Evolutionary conservation across 1,284 basidiomycete species (phyloP), one percentile per base, ranked within the genome.

Genomic region (Cutaneotrichosporon cyanovorans): DNA sequence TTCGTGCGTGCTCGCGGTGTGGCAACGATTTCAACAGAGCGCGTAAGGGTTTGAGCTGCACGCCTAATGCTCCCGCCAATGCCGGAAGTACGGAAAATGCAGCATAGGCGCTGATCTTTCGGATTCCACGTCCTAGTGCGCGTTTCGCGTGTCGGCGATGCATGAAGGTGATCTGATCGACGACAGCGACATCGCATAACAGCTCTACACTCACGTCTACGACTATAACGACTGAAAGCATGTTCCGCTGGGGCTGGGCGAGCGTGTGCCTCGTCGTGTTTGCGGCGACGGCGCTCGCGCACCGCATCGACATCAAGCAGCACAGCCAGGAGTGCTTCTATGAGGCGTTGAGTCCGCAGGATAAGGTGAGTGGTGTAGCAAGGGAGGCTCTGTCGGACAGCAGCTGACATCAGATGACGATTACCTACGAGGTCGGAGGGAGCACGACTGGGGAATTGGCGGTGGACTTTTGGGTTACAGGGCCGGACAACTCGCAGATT

Each of bases 261-360:
- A 28, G 55, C 37, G 16, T 52, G 37, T 40, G 48, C 34, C 23
- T 55, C 12, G 34, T 62, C 9, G 45, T 55, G 42, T 48, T 60
- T 38, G 46, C 63, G 4, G 53, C 56, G 4, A 40, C 59, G 16
- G 73, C 72, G n/a, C 33, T 56, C 28, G 54, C 50, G 0, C 73
- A 78, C 60, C 73, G 75, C 60, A 75, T 79, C 63, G 76, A 78
- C 45, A 65, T 79, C n/a, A 71, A 77, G 16, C 84, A 91, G 19
- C 83, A 83, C 31, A 80, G 80, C 63, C 91, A 89, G 69, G 90
- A 96, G 63, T 99, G 93, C 74, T 99, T 93, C 78, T 97, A 95
- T 67, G 95, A 99, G 74, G 89, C 93, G 70, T 78, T 99, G 25
- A 90, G 96, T 65, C 77, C 82, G 50, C 85, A 92, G 67, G 93